These are phyloP conservation scores for Fusarium sp. DNA, from an alignment of 2,329 filamentous ascomycete species.

Conservation along the genomic window DNA sequence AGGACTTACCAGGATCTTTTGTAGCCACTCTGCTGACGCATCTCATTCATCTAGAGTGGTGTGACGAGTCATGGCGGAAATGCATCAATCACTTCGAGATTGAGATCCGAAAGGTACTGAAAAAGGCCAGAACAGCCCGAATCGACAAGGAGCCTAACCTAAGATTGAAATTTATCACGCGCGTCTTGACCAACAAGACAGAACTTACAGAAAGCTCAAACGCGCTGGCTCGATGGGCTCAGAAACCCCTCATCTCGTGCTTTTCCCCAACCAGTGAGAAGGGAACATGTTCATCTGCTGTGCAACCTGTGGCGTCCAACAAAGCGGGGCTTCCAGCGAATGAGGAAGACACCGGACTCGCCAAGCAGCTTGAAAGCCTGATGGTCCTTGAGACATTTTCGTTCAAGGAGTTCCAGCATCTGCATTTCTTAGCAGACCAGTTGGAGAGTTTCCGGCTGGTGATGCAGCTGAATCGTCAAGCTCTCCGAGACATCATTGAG, in stretches of 20 bases:
- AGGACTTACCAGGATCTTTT: neutral
- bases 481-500: constrained; percentile 4
- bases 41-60: neutral
- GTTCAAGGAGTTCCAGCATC: neutral
- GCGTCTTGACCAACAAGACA: neutral
- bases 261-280: neutral
- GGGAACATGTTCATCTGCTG: neutral
- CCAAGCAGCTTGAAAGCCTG: neutral
- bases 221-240: neutral
- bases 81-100: neutral
- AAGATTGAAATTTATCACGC: neutral
- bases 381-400: constrained; percentile 12
- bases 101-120: neutral
- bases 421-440: constrained; percentile 1
- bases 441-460: constrained; percentile 11
- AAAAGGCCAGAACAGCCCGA: neutral
- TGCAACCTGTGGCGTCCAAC: neutral
- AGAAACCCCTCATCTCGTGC: neutral
- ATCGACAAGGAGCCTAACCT: neutral
- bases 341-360: neutral
- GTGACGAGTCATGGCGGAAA: neutral
- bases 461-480: constrained; percentile 10
- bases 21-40: neutral
- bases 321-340: neutral
- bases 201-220: neutral